Evolutionary conservation across 768 basidiomycete species (phyloP).

Genomic region (Psilocybe cyanescens): DNA sequence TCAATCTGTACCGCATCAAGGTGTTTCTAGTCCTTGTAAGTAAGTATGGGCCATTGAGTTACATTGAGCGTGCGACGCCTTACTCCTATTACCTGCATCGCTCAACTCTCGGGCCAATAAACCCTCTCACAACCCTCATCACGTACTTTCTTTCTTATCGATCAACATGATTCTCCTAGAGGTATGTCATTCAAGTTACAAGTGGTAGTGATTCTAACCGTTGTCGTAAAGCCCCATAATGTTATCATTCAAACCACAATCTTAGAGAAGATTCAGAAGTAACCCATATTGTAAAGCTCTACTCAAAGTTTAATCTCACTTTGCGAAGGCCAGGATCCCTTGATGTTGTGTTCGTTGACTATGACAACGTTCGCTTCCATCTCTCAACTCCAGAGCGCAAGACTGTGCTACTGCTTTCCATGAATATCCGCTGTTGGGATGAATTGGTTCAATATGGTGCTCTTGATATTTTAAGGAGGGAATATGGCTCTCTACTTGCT

Average conservation of each 20-base stretch:
- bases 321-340: conserved; percentile 78
- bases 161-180: conserved; percentile 81
- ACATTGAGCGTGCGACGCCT: no score
- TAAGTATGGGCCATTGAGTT: no score
- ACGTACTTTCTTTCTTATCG: not conserved
- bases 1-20: no score
- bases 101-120: not conserved
- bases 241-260: conserved; percentile 92
- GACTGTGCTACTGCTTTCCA: conserved; percentile 82
- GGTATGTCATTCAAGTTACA: conserved; percentile 43
- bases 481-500: conserved; percentile 78
- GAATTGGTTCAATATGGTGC: conserved; percentile 91
- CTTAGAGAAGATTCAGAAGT: conserved; percentile 87
- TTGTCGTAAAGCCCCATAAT: conserved; percentile 72
- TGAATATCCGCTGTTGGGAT: conserved; percentile 97
- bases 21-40: no score
- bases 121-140: not conserved
- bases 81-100: not conserved
- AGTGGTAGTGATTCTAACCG: not conserved
- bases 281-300: conserved; percentile 12
- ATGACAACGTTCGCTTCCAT: conserved; percentile 95
- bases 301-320: conserved; percentile 13
- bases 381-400: conserved; percentile 88
- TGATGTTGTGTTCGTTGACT: conserved; percentile 97
- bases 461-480: conserved; percentile 72